Evolutionary conservation across 2,329 filamentous ascomycete species (phyloP).

Genomic region (Apiospora rasikravindrae): DNA sequence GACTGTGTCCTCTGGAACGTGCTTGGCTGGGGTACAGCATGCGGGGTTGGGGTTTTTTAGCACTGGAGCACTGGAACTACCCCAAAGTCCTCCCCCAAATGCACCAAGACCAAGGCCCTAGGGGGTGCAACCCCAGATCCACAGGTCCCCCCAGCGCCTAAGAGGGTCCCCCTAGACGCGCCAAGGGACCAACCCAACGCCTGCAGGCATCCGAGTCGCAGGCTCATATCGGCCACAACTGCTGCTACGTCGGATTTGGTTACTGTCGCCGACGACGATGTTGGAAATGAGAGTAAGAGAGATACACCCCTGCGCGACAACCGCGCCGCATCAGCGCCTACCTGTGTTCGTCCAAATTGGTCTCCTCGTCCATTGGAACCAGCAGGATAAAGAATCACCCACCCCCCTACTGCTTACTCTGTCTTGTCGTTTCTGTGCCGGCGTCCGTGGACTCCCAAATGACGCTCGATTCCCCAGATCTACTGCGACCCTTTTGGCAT

Average conservation of each 20-base stretch:
- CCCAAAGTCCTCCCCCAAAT: background rate
- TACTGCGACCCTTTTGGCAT: background rate
- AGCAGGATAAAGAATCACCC: background rate
- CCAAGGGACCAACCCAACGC: background rate
- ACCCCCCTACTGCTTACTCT: background rate
- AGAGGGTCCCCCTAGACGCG: background rate
- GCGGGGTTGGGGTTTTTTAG: background rate
- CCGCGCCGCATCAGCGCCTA: background rate
- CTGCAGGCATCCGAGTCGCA: background rate
- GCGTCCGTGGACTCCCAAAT: background rate
- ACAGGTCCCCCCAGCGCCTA: background rate
- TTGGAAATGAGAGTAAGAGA: background rate
- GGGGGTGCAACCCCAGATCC: background rate
- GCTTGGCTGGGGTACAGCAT: slow-evolving; percentile 7
- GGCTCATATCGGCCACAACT: background rate
- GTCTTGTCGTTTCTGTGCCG: background rate
- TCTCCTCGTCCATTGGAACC: background rate
- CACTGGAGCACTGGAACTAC: background rate
- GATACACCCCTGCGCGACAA: background rate
- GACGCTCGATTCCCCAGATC: background rate
- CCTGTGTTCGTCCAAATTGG: background rate
- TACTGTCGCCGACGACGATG: background rate
- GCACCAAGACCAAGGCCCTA: background rate
- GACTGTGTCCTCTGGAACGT: background rate
- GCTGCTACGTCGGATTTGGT: background rate